Evolutionary conservation across 2,329 filamentous ascomycete genomes (phyloP).

Genomic region (Seiridium unicorne): DNA sequence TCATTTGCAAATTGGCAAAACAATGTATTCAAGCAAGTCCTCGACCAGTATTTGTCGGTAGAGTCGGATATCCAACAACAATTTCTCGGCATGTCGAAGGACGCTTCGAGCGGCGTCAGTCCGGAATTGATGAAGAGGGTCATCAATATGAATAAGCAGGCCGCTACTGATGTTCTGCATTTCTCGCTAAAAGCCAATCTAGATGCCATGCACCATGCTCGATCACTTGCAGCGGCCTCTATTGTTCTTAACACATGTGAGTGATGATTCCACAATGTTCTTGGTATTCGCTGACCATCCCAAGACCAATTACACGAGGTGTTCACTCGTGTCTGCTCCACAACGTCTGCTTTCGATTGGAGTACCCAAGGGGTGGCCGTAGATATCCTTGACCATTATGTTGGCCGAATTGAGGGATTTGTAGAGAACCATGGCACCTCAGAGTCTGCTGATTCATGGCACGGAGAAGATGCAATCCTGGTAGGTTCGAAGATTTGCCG

Average conservation of each 20-base stretch:
- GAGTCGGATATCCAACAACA: conserved; percentile 57
- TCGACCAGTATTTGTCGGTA: conserved; percentile 57
- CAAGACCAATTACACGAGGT: conserved; percentile 48
- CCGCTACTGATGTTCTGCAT: conserved; percentile 51
- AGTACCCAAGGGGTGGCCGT: conserved; percentile 42
- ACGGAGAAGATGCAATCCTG: conserved; percentile 47
- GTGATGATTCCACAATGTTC: conserved; percentile 7
- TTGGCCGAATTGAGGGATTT: conserved; percentile 40
- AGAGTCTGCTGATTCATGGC: conserved; percentile 24
- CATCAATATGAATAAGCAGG: conserved; percentile 50
- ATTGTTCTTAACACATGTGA: conserved; percentile 47
- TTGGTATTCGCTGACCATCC: conserved; percentile 11
- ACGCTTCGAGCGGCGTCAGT: conserved; percentile 33
- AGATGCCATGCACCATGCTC: conserved; percentile 47
- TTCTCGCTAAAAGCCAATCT: conserved; percentile 47
- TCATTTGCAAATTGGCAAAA: conserved; percentile 57
- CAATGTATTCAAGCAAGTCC: conserved; percentile 54
- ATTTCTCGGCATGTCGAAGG: conserved; percentile 46
- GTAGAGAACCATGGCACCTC: conserved; percentile 36
- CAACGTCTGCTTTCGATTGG: conserved; percentile 46
- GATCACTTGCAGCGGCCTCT: conserved; percentile 43
- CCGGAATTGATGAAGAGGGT: conserved; percentile 47
- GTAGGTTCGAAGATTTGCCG: conserved; percentile 20
- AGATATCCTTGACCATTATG: conserved; percentile 45
- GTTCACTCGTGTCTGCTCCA: conserved; percentile 45